These are phyloP conservation scores for Oropetium thomaeum DNA, from an alignment of 176 grass and related monocot genomes.

Conservation along the genomic window DNA sequence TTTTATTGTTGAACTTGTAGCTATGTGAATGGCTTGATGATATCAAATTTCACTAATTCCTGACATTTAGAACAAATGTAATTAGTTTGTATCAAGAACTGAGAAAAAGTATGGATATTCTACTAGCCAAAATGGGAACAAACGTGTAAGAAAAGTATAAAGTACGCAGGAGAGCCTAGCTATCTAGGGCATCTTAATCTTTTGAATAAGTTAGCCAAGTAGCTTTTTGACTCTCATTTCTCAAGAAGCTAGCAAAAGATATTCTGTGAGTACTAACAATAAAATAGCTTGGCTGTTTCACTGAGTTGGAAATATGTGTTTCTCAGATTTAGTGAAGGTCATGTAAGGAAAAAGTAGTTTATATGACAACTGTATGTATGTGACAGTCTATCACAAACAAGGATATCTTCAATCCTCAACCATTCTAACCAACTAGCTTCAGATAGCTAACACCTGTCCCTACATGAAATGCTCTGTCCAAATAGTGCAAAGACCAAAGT, in stretches of 20 bases:
- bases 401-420: not conserved
- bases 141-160: not conserved
- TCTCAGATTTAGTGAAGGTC: not conserved
- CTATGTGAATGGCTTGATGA: not conserved
- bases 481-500: not conserved
- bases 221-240: not conserved
- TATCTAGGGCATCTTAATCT: not conserved
- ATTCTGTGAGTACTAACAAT: not conserved
- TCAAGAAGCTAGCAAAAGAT: not conserved
- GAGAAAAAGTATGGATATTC: not conserved
- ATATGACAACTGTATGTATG: not conserved
- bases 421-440: not conserved
- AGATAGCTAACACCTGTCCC: not conserved
- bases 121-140: not conserved
- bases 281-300: not conserved
- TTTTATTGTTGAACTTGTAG: not conserved
- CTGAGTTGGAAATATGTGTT: not conserved
- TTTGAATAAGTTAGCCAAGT: not conserved
- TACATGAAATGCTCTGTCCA: not conserved
- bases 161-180: not conserved
- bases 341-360: slow-evolving; percentile 1
- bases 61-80: not conserved
- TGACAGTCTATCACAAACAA: not conserved
- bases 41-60: not conserved
- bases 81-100: not conserved